These are phyloP conservation scores for Alternaria triticimaculans DNA, from an alignment of 2,329 filamentous ascomycete species.

Conservation along the genomic window DNA sequence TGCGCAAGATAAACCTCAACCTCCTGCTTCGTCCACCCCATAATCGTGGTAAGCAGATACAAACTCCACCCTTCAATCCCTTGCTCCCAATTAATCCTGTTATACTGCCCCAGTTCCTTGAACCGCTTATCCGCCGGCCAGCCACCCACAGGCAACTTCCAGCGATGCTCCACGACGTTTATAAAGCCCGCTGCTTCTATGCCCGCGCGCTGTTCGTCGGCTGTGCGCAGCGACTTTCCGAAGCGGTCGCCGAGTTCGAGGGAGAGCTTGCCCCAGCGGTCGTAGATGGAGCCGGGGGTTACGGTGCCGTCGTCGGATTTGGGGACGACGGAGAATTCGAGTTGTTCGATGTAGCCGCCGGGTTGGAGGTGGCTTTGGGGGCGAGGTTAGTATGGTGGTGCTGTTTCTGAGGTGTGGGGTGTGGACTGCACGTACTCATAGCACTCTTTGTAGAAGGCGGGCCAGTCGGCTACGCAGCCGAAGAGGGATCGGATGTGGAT, in stretches of 20 bases:
- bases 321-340: constrained; percentile 31
- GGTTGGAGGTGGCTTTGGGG: constrained; percentile 36
- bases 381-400: neutral
- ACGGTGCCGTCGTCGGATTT: constrained; percentile 39
- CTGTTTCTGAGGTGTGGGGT: neutral
- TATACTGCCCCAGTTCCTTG: constrained; percentile 58
- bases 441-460: constrained; percentile 27
- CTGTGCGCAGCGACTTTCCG: constrained; percentile 47
- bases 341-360: constrained; percentile 35
- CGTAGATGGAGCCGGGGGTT: constrained; percentile 23
- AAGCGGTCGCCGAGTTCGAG: constrained; percentile 39
- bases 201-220: constrained; percentile 48
- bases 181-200: constrained; percentile 62
- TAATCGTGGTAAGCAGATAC: constrained; percentile 26
- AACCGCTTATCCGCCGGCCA: constrained; percentile 49
- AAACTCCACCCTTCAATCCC: constrained; percentile 38
- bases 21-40: constrained; percentile 53
- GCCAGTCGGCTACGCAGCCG: constrained; percentile 31
- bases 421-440: constrained; percentile 13
- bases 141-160: constrained; percentile 41
- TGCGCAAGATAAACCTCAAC: constrained; percentile 51
- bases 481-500: constrained; percentile 28
- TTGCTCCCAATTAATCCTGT: constrained; percentile 35
- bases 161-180: constrained; percentile 56
- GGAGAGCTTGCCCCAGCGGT: constrained; percentile 34